A percentile compares a stretch with the other conserved stretches of the same genome.
Evolutionary conservation across 129 eudicot species (phyloP).

Genomic region (Silybum marianum): DNA sequence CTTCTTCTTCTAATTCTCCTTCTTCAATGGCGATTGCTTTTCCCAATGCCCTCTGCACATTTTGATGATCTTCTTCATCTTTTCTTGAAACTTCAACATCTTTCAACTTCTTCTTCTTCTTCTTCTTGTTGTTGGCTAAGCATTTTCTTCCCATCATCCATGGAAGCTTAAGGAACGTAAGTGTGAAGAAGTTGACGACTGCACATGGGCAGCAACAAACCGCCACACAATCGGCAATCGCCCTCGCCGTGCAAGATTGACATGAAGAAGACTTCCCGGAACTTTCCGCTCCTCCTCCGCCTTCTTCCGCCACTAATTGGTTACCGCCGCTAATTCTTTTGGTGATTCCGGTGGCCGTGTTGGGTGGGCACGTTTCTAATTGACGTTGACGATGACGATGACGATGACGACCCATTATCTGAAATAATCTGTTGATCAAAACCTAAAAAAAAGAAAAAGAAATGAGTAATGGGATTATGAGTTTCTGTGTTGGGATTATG

Average conservation of each 20-base stretch:
- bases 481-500: conserved; percentile 11
- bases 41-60: neutral
- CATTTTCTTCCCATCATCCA: conserved; percentile 60
- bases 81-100: conserved; percentile 23
- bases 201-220: conserved; percentile 81
- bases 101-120: conserved; percentile 29
- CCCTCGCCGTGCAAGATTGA: conserved; percentile 61
- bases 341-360: conserved; percentile 26
- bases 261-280: conserved; percentile 62
- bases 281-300: conserved; percentile 41
- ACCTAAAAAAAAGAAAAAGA: conserved; percentile 6
- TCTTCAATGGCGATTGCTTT: conserved; percentile 10
- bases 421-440: conserved; percentile 5
- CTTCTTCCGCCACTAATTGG: conserved; percentile 28
- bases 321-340: conserved; percentile 21
- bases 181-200: conserved; percentile 53
- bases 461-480: neutral
- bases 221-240: conserved; percentile 80
- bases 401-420: conserved; percentile 22
- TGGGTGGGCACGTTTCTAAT: conserved; percentile 35
- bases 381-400: neutral
- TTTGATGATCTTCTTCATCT: conserved; percentile 1
- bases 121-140: conserved; percentile 39
- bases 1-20: conserved; percentile 21
- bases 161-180: conserved; percentile 61